A percentile compares a stretch with the other conserved stretches of the same genome.
These are phyloP conservation scores for Penicillium odoratum DNA, from an alignment of 495 filamentous ascomycete genomes.

Conservation along the genomic window DNA sequence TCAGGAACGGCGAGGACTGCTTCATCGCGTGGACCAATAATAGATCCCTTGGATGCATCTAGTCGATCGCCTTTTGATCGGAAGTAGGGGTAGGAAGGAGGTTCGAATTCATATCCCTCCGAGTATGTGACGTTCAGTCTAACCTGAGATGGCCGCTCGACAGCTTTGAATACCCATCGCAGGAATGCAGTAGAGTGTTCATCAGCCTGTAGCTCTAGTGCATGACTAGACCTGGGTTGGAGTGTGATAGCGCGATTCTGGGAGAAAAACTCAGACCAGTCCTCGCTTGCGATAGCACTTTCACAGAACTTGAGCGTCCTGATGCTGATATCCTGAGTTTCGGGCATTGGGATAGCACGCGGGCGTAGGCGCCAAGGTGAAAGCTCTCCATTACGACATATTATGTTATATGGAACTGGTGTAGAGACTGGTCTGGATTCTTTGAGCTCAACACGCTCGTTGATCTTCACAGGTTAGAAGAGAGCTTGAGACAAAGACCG, in stretches of 20 bases:
- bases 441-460: conserved; percentile 31
- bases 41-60: conserved; percentile 29
- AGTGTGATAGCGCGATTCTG: conserved; percentile 17
- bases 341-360: conserved; percentile 36
- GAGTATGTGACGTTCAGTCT: conserved; percentile 37
- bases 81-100: conserved; percentile 40
- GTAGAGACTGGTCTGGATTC: not conserved
- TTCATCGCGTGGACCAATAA: conserved; percentile 39
- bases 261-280: conserved; percentile 26
- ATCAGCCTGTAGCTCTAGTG: conserved; percentile 36
- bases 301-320: conserved; percentile 26
- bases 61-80: conserved; percentile 36
- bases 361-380: conserved; percentile 35
- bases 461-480: conserved; percentile 25
- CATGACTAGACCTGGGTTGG: conserved; percentile 23
- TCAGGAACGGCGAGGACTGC: conserved; percentile 18
- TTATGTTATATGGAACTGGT: conserved; percentile 30
- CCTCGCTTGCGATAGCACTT: conserved; percentile 10
- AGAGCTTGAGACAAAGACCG: not conserved
- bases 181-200: conserved; percentile 41
- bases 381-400: conserved; percentile 37
- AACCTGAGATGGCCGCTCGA: conserved; percentile 16
- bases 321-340: conserved; percentile 19
- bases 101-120: conserved; percentile 42
- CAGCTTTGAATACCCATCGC: conserved; percentile 30